phyloP scores from a whole-genome alignment of 331 rosid species.

The Dryas integrifolia region DNA sequence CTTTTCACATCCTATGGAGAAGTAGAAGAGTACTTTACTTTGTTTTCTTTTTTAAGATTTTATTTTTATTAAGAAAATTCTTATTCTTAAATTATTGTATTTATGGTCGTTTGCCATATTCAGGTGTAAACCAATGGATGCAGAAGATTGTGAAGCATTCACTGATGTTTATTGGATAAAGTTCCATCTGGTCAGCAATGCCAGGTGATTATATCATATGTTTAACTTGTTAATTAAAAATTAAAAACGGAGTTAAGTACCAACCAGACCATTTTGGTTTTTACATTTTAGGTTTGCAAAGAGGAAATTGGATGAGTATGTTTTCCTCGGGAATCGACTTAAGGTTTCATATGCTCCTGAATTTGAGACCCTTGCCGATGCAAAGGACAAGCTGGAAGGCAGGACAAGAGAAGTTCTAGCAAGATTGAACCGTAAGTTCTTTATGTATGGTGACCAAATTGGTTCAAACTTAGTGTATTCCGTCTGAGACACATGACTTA shows the following conservation, averaged over 20 bases:
- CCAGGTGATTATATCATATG: slow-evolving; percentile 48
- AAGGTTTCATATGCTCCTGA: slow-evolving; percentile 77
- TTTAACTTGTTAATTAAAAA: slow-evolving; percentile 9
- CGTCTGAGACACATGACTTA: slow-evolving; percentile 3
- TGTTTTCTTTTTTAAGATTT: background rate
- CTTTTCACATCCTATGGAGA: slow-evolving; percentile 71
- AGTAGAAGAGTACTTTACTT: slow-evolving; percentile 59
- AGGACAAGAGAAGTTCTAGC: slow-evolving; percentile 77
- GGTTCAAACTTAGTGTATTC: background rate
- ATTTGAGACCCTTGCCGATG: slow-evolving; percentile 64
- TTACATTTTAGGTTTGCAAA: slow-evolving; percentile 70
- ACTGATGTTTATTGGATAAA: slow-evolving; percentile 89
- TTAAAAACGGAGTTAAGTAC: background rate
- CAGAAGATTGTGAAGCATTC: slow-evolving; percentile 77
- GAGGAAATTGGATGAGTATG: slow-evolving; percentile 72
- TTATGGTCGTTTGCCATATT: slow-evolving; percentile 17
- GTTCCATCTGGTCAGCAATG: slow-evolving; percentile 65
- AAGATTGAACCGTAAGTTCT: slow-evolving; percentile 54
- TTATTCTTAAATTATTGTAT: background rate
- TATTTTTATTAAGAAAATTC: background rate
- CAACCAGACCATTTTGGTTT: background rate
- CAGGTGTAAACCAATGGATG: slow-evolving; percentile 92
- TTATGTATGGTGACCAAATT: background rate
- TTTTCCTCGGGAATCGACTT: slow-evolving; percentile 76
- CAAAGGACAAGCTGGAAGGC: slow-evolving; percentile 76